Evolutionary conservation across 148 eudicot genomes (phyloP).

Genomic region (Limonium bicolor): DNA sequence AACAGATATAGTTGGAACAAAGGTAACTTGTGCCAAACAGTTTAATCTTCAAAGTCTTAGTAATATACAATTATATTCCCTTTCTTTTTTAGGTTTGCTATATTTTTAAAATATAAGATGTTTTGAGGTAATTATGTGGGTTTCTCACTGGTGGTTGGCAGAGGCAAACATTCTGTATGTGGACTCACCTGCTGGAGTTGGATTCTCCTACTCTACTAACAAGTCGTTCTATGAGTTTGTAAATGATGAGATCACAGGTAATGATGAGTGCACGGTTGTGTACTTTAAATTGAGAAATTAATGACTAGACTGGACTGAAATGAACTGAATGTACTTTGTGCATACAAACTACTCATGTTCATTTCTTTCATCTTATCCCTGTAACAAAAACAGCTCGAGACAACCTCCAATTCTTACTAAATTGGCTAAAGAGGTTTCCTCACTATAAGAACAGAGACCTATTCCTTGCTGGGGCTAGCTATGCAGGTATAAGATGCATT

Average conservation of each 20-base stretch:
- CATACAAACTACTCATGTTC: no score
- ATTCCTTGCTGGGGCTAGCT: constrained; percentile 61
- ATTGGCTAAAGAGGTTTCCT: constrained; percentile 48
- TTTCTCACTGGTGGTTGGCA: constrained; percentile 8
- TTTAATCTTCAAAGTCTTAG: no score
- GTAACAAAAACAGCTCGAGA: constrained; percentile 26
- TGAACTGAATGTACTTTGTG: no score
- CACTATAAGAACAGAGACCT: constrained; percentile 50
- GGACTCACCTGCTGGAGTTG: constrained; percentile 80
- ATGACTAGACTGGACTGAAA: no score
- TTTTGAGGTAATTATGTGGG: neutral
- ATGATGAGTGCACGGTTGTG: no score
- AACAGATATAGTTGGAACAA: constrained; percentile 1
- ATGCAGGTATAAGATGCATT: neutral
- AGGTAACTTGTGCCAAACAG: no score
- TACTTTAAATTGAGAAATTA: no score
- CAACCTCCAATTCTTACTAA: constrained; percentile 42
- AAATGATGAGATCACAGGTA: constrained; percentile 55
- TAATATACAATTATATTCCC: no score
- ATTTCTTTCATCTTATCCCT: no score
- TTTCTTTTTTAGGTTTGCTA: no score
- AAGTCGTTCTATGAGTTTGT: constrained; percentile 32
- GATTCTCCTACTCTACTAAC: constrained; percentile 56
- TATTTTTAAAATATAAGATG: neutral
- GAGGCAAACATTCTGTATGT: constrained; percentile 76